Percentiles rank a stretch among this genome's conserved stretches.
Evolutionary conservation across 2,329 filamentous ascomycete species (phyloP).

Genomic region (Alternaria arborescens): DNA sequence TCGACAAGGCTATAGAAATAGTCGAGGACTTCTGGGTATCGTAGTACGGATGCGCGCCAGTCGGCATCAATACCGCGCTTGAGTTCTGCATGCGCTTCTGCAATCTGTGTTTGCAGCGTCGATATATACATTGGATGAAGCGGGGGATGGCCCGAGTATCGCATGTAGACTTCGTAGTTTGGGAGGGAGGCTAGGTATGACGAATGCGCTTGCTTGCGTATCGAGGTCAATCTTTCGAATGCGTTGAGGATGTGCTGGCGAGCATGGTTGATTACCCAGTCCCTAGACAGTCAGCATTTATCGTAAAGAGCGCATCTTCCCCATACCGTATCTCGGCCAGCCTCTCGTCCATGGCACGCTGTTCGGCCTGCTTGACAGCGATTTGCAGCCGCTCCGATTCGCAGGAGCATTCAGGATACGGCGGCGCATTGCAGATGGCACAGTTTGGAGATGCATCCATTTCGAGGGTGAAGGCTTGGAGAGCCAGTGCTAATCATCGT

Average conservation of each 20-base stretch:
- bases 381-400: constrained; percentile 52
- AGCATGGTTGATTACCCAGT: constrained; percentile 58
- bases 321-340: constrained; percentile 47
- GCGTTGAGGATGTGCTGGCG: constrained; percentile 56
- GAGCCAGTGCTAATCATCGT: constrained; percentile 39
- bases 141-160: constrained; percentile 56
- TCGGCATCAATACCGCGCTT: constrained; percentile 81
- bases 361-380: constrained; percentile 51
- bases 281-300: constrained; percentile 44
- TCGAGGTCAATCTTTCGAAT: constrained; percentile 53
- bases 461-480: constrained; percentile 36
- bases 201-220: constrained; percentile 53
- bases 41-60: constrained; percentile 77
- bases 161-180: constrained; percentile 57
- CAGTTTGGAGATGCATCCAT: constrained; percentile 53
- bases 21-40: constrained; percentile 81
- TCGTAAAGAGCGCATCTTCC: background rate
- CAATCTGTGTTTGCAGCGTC: constrained; percentile 62
- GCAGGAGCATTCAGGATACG: constrained; percentile 51
- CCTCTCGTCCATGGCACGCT: constrained; percentile 49
- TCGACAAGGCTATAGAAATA: constrained; percentile 80
- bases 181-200: constrained; percentile 56
- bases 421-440: constrained; percentile 53
- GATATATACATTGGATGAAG: constrained; percentile 53
- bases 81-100: constrained; percentile 69